Evolutionary conservation across 1,284 basidiomycete genomes (phyloP), one percentile per base, ranked within the genome.

Genomic region (Ceratobasidium sp.): DNA sequence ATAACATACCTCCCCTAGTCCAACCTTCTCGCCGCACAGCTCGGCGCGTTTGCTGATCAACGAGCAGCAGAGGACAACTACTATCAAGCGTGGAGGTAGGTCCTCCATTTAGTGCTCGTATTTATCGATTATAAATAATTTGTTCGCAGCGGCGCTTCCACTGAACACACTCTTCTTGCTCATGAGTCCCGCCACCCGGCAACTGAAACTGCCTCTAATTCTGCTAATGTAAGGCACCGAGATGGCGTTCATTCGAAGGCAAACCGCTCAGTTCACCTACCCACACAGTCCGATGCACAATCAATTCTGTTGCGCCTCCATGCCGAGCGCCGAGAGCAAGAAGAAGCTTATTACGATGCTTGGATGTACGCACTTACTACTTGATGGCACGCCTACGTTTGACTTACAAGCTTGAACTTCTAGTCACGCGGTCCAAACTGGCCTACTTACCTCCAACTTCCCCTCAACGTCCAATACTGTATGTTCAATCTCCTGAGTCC

Each of bases 81-180:
- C 28, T 64, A 64, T n/a, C 59, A 74, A 13, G 44, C 70, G n/a
- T 74, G 70, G 70, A 50, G 70, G 70, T 64, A 50, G 33, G 69
- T 10, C 57, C 17, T n/a, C n/a, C n/a, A n/a, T n/a, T n/a, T n/a
- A n/a, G n/a, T n/a, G n/a, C n/a, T n/a, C n/a, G n/a, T n/a, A n/a
- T n/a, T n/a, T n/a, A n/a, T n/a, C n/a, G n/a, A n/a, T n/a, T n/a
- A n/a, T n/a, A n/a, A n/a, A n/a, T n/a, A n/a, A n/a, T n/a, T n/a
- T n/a, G n/a, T 13, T 15, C 23, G n/a, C 33, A 56, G 50, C 28
- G 38, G 15, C 9, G 12, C 50, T 42, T 56, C 67, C n/a, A 15
- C 42, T 20, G 44, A 57, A 6, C 69, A n/a, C 10, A 73, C 57
- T 10, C 38, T 73, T 23, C 33, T 20, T 6, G 69, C 50, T 17